Percentiles rank a stretch among this genome's conserved stretches.
Conservation (phyloP, 1,284 basidiomycete species). For the Moesziomyces sp. region DNA sequence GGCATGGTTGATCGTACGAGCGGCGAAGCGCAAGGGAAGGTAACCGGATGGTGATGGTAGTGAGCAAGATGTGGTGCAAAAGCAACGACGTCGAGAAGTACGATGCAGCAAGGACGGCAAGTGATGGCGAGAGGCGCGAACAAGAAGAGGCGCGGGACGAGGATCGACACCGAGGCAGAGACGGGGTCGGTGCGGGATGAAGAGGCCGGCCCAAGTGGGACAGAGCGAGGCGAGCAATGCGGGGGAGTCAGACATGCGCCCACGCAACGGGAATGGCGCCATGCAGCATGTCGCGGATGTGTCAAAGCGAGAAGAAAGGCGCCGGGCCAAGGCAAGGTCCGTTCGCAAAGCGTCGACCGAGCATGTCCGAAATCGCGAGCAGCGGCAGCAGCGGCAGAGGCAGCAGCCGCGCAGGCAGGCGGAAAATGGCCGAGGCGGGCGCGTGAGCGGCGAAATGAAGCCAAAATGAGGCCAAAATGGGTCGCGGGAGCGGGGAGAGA, state of each 20-base stretch:
- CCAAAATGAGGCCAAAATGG: not conserved
- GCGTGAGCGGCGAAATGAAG: not conserved
- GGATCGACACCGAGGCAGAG: not conserved
- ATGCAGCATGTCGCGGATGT: constrained; percentile 3
- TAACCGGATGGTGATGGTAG: not conserved
- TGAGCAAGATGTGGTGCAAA: not conserved
- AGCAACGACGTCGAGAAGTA: not conserved
- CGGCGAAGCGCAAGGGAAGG: not conserved
- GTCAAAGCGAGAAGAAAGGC: constrained; percentile 5
- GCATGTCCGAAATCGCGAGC: constrained; percentile 16
- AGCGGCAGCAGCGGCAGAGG: not conserved
- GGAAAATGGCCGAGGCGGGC: not conserved
- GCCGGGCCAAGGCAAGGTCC: constrained; percentile 1
- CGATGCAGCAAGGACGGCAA: too few species aligned
- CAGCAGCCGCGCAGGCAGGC: not conserved
- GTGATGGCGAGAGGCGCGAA: too few species aligned
- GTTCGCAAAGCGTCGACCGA: constrained; percentile 24
- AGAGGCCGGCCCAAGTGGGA: not conserved
- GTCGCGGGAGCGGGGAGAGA: not conserved
- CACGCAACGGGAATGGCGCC: constrained; percentile 4
- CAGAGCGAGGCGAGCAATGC: not conserved
- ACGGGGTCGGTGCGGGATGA: not conserved
- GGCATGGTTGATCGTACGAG: constrained; percentile 8
- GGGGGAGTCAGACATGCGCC: not conserved
- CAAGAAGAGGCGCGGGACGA: not conserved